phyloP scores from a whole-genome alignment of 139 green algal genomes.

The Chlorella sp. region DNA sequence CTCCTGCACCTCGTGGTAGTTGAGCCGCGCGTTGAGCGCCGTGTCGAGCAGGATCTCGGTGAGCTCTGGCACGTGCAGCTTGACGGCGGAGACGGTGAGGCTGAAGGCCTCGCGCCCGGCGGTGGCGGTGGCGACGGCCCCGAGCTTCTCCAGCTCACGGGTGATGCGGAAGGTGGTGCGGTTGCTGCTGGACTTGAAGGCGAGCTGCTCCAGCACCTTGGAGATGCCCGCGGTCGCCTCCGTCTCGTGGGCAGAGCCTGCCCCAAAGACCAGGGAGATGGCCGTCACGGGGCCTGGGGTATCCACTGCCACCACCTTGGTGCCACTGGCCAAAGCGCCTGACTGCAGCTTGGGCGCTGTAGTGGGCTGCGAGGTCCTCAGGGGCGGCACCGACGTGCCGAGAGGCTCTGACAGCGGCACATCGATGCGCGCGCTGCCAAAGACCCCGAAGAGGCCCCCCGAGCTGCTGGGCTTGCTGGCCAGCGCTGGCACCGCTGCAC shows the following conservation, averaged over 20 bases:
- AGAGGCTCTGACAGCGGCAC: conserved; percentile 37
- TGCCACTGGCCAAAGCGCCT: conserved; percentile 5
- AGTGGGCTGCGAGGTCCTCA: conserved; percentile 4
- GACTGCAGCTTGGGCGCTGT: conserved; percentile 19
- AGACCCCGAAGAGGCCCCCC: conserved; percentile 17
- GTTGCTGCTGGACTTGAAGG: conserved; percentile 46
- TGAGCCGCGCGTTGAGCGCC: conserved; percentile 42
- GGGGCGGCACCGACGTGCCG: conserved; percentile 18
- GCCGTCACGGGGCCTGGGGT: conserved; percentile 26
- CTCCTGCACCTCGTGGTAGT: conserved; percentile 45
- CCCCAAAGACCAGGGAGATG: conserved; percentile 31
- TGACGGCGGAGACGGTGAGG: conserved; percentile 25
- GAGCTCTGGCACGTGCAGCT: conserved; percentile 38
- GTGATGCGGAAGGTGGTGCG: conserved; percentile 45
- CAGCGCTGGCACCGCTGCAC: neutral
- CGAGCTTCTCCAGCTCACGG: conserved; percentile 60
- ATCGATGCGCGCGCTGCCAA: conserved; percentile 27
- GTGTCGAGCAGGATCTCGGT: conserved; percentile 45
- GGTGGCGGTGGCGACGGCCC: conserved; percentile 20
- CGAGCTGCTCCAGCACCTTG: conserved; percentile 52
- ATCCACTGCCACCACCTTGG: conserved; percentile 1
- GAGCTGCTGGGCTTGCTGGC: neutral
- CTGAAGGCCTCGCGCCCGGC: conserved; percentile 37
- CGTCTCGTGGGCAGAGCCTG: conserved; percentile 36
- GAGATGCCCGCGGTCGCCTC: conserved; percentile 27